These are phyloP conservation scores for Alternaria panax DNA, from an alignment of 2,329 filamentous ascomycete genomes.

Conservation along the genomic window DNA sequence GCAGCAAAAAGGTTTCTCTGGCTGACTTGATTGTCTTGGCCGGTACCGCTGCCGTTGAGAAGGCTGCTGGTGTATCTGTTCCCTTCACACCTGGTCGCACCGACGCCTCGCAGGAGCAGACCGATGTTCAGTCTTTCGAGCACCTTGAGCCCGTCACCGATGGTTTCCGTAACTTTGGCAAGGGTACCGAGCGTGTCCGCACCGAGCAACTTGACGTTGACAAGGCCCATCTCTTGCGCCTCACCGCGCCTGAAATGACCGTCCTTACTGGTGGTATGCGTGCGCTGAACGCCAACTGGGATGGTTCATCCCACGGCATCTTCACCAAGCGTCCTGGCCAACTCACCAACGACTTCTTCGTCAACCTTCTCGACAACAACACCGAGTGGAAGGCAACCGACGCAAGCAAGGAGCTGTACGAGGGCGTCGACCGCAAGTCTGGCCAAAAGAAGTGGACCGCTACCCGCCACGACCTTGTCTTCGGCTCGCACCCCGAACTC, in stretches of 20 bases:
- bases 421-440: conserved; percentile 70
- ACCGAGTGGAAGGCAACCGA: conserved; percentile 69
- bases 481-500: conserved; percentile 77
- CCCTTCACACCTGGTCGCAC: conserved; percentile 77
- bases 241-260: conserved; percentile 74
- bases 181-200: conserved; percentile 65
- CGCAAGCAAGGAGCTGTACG: conserved; percentile 63
- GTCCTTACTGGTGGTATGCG: conserved; percentile 77
- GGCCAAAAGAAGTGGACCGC: conserved; percentile 73
- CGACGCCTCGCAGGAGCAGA: conserved; percentile 76
- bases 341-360: conserved; percentile 82
- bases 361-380: conserved; percentile 75
- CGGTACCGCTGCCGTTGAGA: conserved; percentile 75
- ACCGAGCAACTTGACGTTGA: conserved; percentile 76
- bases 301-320: conserved; percentile 71
- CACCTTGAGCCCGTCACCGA: conserved; percentile 75
- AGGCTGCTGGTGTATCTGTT: conserved; percentile 70
- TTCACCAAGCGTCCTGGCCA: conserved; percentile 72
- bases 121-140: conserved; percentile 69
- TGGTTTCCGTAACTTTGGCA: conserved; percentile 81
- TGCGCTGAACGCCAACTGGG: conserved; percentile 72
- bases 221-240: conserved; percentile 72
- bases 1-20: conserved; percentile 76
- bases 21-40: conserved; percentile 80
- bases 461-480: conserved; percentile 72